Conservation (phyloP, 352 stramenopile species). For the Globisporangium camurandrum region DNA sequence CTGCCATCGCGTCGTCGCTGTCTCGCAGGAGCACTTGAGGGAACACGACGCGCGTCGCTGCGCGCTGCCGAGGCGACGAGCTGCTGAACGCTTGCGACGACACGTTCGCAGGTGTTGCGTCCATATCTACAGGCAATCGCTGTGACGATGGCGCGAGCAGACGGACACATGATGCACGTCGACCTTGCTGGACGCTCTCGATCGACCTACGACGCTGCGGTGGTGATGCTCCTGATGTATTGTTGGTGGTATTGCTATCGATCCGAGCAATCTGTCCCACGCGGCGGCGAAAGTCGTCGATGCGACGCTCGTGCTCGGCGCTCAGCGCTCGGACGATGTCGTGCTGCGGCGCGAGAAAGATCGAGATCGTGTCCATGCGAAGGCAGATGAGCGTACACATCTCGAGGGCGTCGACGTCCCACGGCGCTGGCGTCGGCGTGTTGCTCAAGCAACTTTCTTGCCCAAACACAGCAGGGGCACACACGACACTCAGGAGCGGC, state of each 20-base stretch:
- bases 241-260: no score
- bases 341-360: conserved; percentile 41
- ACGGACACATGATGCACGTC: neutral
- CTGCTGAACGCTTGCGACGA: neutral
- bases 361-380: conserved; percentile 45
- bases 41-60: conserved; percentile 26
- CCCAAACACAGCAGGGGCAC: conserved; percentile 60
- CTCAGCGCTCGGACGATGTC: conserved; percentile 44
- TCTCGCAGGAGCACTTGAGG: conserved; percentile 32
- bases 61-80: neutral
- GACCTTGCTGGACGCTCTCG: neutral
- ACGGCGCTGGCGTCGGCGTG: conserved; percentile 26
- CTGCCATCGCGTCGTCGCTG: neutral
- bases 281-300: conserved; percentile 37
- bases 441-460: conserved; percentile 50
- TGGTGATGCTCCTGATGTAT: no score
- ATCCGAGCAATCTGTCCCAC: conserved; percentile 22
- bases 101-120: no score
- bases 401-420: conserved; percentile 55
- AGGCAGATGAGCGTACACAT: conserved; percentile 54
- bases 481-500: conserved; percentile 48
- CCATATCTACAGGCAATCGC: no score
- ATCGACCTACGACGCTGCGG: no score
- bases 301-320: conserved; percentile 29
- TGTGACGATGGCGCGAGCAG: conserved; percentile 8